Conservation (phyloP, 1,284 basidiomycete species). For the Fomitopsis schrenkii region DNA sequence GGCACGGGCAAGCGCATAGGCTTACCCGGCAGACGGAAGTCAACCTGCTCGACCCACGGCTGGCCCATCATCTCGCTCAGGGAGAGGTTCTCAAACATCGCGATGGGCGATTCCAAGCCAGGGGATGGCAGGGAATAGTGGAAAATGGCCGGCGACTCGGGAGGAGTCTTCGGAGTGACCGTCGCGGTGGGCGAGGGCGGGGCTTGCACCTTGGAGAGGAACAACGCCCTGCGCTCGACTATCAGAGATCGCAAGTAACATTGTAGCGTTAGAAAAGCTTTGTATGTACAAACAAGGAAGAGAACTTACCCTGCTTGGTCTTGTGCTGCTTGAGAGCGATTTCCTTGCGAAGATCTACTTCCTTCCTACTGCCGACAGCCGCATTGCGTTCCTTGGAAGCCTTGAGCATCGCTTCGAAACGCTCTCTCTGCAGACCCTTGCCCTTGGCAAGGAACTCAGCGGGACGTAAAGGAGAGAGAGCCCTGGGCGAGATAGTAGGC, state of each 20-base stretch:
- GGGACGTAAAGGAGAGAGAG: slow-evolving; percentile 50
- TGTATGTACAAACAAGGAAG: background rate
- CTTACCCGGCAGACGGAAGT: slow-evolving; percentile 45
- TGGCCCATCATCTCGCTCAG: slow-evolving; percentile 33
- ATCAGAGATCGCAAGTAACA: slow-evolving; percentile 5
- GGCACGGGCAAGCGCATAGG: slow-evolving; percentile 14
- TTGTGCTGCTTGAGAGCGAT: slow-evolving; percentile 68
- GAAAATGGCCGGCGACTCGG: slow-evolving; percentile 66
- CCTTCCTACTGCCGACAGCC: slow-evolving; percentile 40
- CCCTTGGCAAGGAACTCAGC: slow-evolving; percentile 31
- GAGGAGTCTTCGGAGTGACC: slow-evolving; percentile 56
- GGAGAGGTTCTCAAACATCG: slow-evolving; percentile 50
- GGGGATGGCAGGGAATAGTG: slow-evolving; percentile 67
- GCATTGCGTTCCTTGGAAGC: slow-evolving; percentile 52
- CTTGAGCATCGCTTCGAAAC: slow-evolving; percentile 59
- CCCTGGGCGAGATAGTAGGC: slow-evolving; percentile 36
- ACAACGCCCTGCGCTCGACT: slow-evolving; percentile 72
- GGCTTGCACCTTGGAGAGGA: slow-evolving; percentile 67
- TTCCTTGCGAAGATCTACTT: slow-evolving; percentile 64
- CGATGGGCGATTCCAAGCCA: slow-evolving; percentile 58
- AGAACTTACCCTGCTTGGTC: slow-evolving; percentile 64
- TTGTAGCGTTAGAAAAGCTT: background rate
- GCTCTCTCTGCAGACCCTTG: slow-evolving; percentile 56
- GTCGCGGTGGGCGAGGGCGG: slow-evolving; percentile 60
- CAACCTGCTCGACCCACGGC: slow-evolving; percentile 64